Evolutionary conservation across 2,329 filamentous ascomycete species (phyloP), one percentile per base, ranked within the genome.

Genomic region (Stagonosporopsis chrysanthemi): DNA sequence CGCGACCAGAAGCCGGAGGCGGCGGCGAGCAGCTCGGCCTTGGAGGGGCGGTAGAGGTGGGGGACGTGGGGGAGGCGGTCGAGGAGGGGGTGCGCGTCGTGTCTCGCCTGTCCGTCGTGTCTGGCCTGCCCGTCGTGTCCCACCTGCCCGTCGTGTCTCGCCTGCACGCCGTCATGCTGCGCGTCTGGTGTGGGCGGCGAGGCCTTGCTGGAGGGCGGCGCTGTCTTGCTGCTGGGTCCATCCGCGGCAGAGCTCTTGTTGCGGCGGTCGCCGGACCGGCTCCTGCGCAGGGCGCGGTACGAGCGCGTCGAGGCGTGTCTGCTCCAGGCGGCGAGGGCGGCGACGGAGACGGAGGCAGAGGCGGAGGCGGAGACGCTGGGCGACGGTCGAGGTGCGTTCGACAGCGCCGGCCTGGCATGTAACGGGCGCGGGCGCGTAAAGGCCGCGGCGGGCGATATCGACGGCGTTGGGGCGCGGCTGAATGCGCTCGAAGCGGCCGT

Each of bases 1-100:
- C 95, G 86, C 61, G 96, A 89, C 88, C 92, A 95, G 75, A 98
- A 97, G 1, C 93, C 93, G 22, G 88, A 97, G 33, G 95, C 92
- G 4, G 95, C 94, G 19, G 91, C 90, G 33, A 99, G 82, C 26
- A 99, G 83, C 76, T 99, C 95, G 74, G 97, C 93, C 73, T 96
- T 97, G 7, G 89, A 94, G 5, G 95, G 94, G 19, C 93, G 85
- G 79, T 97, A 85, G 35, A 88, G 75, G 61, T 87, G 92, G 67
- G 90, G 89, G 23, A 88, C 85, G 49, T 78, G 70, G 8, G 76
- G 76, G 15, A 83, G 77, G 60, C 84, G 83, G 66, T 88, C 81
- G 59, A 86, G 81, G 26, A 89, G 74, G 38, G 71, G 4, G 24
- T 26, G 24, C 7, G 24, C 24, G 24, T 4, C 7, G 24, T 26